Conservation (phyloP, 257 asterid species). For the Fraxinus excelsior region DNA sequence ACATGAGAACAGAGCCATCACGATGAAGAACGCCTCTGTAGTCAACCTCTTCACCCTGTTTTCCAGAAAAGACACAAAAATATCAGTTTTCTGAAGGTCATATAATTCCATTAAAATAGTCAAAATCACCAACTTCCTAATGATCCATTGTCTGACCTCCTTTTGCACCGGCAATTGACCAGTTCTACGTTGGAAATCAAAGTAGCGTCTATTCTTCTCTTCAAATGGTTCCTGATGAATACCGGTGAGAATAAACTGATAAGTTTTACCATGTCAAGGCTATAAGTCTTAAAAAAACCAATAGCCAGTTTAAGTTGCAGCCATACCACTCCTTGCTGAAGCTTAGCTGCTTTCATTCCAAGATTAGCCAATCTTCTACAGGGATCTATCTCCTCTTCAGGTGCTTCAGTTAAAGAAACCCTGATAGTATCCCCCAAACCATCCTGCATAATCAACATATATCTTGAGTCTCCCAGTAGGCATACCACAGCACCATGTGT, state of each 20-base stretch:
- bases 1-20: slow-evolving; percentile 98
- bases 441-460: slow-evolving; percentile 52
- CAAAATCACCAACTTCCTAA: slow-evolving; percentile 2
- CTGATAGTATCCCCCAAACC: slow-evolving; percentile 98
- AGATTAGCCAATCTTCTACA: slow-evolving; percentile 96
- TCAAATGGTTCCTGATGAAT: slow-evolving; percentile 76
- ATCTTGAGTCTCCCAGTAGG: slow-evolving; percentile 4
- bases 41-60: slow-evolving; percentile 97
- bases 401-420: slow-evolving; percentile 95
- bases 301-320: slow-evolving; percentile 15
- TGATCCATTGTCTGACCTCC: slow-evolving; percentile 58
- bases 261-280: slow-evolving; percentile 12
- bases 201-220: slow-evolving; percentile 87
- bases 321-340: slow-evolving; percentile 98
- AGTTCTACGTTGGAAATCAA: slow-evolving; percentile 92
- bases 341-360: slow-evolving; percentile 83
- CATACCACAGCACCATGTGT: neutral
- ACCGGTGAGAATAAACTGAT: slow-evolving; percentile 17
- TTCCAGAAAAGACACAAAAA: slow-evolving; percentile 10
- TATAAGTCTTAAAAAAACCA: slow-evolving; percentile 19
- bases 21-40: slow-evolving; percentile 95
- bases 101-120: slow-evolving; percentile 8
- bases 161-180: slow-evolving; percentile 92
- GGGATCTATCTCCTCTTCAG: slow-evolving; percentile 96
- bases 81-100: slow-evolving; percentile 21